Base-by-base conservation (phyloP, 306 rosid species). In the Sicyos edulis region DNA sequence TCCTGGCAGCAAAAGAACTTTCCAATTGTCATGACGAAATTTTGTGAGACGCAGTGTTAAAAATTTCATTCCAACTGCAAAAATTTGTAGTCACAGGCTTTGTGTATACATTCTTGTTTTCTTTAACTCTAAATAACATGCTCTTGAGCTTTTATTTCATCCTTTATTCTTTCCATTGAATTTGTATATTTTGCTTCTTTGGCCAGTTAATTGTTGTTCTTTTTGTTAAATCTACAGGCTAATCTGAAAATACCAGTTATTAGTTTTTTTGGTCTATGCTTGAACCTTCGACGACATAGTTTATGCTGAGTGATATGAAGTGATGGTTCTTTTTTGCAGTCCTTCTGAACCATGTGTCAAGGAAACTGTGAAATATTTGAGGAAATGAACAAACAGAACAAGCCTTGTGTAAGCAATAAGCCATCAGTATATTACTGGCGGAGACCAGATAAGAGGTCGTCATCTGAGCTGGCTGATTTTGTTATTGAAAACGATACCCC, bases 311-410 rank as follows among this genome's bases (percentile, higher is more conserved):
- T 12, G 17, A 68, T 14, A 22, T 49, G 57, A 68, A 21, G 11
- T 49, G 13, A 22, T 68, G 72, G 24, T 49, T 67, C 72, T 68
- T 20, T 49, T 45, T 67, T 68, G 57, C 42, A 68, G 57, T 68
- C 49, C 40, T 29, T 7, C 72, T 49, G 34, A 47, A 68, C 21
- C 72, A 45, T 68, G 56, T 47, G 42, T 81, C 52, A 81, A 77
- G 82, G 86, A 57, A 63, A 74, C 70, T 59, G 62, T 63, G 66
- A 12, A 56, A 68, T 65, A 73, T 61, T 79, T 78, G 78, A 55
- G 80, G 82, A 75, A 70, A 90, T 92, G 98, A 81, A 82, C 69
- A 86, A 83, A 75, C 24, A 79, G 71, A 84, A 61, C 24, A 86
- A 77, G 26, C 80, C 64, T 7, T 80, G 71, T 6, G 79, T 82